Percentiles rank a stretch among this genome's conserved stretches.
phyloP scores from a whole-genome alignment of 2,329 filamentous ascomycete species.

The Pseudogymnoascus sp. region DNA sequence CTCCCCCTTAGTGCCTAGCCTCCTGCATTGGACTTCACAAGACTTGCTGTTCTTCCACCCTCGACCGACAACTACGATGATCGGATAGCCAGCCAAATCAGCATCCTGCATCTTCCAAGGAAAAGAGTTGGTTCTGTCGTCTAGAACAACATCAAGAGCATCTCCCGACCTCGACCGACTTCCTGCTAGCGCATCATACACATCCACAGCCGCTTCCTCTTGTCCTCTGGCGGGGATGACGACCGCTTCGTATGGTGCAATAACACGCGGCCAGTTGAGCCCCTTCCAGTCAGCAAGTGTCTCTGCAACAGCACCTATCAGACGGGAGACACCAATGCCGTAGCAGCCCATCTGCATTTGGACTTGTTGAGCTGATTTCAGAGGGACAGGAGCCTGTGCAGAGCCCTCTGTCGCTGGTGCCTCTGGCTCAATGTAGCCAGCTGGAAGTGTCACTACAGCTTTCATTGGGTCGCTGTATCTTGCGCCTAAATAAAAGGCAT shows the following conservation, averaged over 20 bases:
- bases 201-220: slow-evolving; percentile 39
- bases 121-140: slow-evolving; percentile 61
- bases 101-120: slow-evolving; percentile 87
- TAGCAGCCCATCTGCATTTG: slow-evolving; percentile 92
- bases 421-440: slow-evolving; percentile 13
- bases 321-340: slow-evolving; percentile 84
- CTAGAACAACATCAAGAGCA: slow-evolving; percentile 57
- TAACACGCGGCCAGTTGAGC: slow-evolving; percentile 77
- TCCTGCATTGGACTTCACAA: slow-evolving; percentile 28
- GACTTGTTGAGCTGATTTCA: slow-evolving; percentile 25
- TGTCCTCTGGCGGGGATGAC: slow-evolving; percentile 47
- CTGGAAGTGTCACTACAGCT: slow-evolving; percentile 47
- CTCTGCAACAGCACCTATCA: slow-evolving; percentile 80
- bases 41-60: slow-evolving; percentile 41
- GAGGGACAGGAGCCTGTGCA: not conserved
- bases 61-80: slow-evolving; percentile 71
- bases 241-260: slow-evolving; percentile 75
- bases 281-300: slow-evolving; percentile 62
- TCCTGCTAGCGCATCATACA: slow-evolving; percentile 54
- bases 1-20: slow-evolving; percentile 19
- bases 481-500: slow-evolving; percentile 90
- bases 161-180: not conserved
- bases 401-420: not conserved
- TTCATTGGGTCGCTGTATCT: slow-evolving; percentile 72
- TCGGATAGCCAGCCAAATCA: slow-evolving; percentile 78